Conservation (phyloP, 169 alveolate species). For the Eimeria maxima region DNA sequence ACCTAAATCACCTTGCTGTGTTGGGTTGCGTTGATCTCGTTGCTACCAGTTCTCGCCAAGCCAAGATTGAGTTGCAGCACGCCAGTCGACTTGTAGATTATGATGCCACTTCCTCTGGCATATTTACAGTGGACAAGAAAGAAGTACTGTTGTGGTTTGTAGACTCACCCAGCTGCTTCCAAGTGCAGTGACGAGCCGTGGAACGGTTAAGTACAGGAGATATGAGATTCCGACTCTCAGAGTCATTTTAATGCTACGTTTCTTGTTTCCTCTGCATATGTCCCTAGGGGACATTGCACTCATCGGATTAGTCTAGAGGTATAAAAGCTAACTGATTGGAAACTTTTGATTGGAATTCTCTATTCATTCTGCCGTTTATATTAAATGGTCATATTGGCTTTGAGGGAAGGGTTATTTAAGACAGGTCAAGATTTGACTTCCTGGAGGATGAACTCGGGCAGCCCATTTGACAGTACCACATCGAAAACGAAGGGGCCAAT, state of each 20-base stretch:
- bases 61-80: not conserved
- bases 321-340: not conserved
- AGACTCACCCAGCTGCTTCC: not conserved
- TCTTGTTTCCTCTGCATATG: not conserved
- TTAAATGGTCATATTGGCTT: not conserved
- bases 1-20: not conserved
- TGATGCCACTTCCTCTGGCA: not conserved
- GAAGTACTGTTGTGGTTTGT: not conserved
- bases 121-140: not conserved
- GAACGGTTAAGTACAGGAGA: not conserved
- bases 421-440: conserved; percentile 11
- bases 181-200: not conserved
- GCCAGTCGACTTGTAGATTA: not conserved
- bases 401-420: not conserved
- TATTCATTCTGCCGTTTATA: not conserved
- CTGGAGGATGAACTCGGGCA: conserved; percentile 71
- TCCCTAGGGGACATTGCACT: not conserved
- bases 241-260: not conserved
- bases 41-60: not conserved
- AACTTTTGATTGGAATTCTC: not conserved
- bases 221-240: no score
- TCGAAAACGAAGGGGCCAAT: conserved; percentile 68
- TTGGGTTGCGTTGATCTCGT: not conserved
- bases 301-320: not conserved
- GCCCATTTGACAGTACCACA: conserved; percentile 6